Conservation (phyloP, 1,284 basidiomycete species). For the Prillingera fragicola region DNA sequence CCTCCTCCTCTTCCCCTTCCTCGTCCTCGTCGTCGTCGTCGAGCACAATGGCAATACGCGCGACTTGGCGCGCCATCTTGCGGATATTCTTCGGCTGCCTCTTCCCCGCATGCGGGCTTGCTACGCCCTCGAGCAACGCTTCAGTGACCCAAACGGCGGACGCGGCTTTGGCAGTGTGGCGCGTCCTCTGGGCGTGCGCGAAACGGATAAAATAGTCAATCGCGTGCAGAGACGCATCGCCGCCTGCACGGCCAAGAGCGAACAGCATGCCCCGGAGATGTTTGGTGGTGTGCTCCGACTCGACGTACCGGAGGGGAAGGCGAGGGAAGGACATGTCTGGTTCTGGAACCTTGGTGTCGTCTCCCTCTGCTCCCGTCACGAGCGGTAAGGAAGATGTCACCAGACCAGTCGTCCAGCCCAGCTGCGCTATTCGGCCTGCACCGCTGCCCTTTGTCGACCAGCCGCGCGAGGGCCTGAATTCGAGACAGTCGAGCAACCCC, state of each 20-base stretch:
- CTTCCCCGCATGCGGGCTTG: constrained; percentile 46
- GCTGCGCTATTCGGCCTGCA: constrained; percentile 37
- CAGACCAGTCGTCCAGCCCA: constrained; percentile 40
- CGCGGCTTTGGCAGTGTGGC: constrained; percentile 52
- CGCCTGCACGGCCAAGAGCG: constrained; percentile 61
- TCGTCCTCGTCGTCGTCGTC: constrained; percentile 62
- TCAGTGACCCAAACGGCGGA: constrained; percentile 79
- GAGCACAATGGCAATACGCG: constrained; percentile 60
- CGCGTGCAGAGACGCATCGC: constrained; percentile 63
- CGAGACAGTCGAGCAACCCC: constrained; percentile 67
- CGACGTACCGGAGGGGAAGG: constrained; percentile 59
- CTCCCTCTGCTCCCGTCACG: constrained; percentile 12
- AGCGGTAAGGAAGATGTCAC: constrained; percentile 16
- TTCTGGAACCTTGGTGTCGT: constrained; percentile 1
- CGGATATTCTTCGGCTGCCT: constrained; percentile 53
- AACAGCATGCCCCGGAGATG: constrained; percentile 65
- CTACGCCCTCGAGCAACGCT: constrained; percentile 65
- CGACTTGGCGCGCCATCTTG: constrained; percentile 61
- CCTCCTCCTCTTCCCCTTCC: constrained; percentile 40
- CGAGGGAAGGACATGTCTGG: constrained; percentile 24
- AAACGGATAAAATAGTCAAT: constrained; percentile 74
- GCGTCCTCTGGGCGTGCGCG: constrained; percentile 47
- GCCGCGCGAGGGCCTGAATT: constrained; percentile 58
- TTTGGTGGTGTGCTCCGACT: constrained; percentile 55
- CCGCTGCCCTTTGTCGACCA: constrained; percentile 48